A percentile compares a stretch with the other conserved stretches of the same genome.
phyloP scores from a whole-genome alignment of 1,139 yeast genomes.

The Blastobotrys indianensis region DNA sequence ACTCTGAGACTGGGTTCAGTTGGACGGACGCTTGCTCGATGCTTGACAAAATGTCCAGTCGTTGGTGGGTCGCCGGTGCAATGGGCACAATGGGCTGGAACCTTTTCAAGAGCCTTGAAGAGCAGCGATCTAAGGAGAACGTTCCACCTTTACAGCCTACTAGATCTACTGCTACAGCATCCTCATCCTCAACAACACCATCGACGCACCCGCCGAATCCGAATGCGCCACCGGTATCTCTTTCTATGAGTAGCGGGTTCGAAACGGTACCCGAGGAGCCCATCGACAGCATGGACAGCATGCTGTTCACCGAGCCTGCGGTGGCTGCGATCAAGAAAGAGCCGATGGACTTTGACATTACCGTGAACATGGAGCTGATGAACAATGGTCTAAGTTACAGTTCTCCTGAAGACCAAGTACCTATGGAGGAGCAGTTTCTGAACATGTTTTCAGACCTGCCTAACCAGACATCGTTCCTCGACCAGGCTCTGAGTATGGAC shows the following conservation, averaged over 20 bases:
- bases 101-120: conserved; percentile 28
- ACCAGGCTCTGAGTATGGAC: conserved; percentile 30
- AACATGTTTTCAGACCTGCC: conserved; percentile 35
- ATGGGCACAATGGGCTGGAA: conserved; percentile 36
- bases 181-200: too few species aligned
- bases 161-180: too few species aligned
- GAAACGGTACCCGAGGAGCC: background rate
- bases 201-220: too few species aligned
- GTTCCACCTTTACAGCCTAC: too few species aligned
- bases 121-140: conserved; percentile 12
- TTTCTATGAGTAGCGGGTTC: too few species aligned
- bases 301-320: background rate
- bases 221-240: too few species aligned
- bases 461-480: conserved; percentile 34
- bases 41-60: conserved; percentile 28
- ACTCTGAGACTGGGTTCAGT: conserved; percentile 25
- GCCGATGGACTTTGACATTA: too few species aligned
- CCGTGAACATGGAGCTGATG: too few species aligned
- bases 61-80: conserved; percentile 38
- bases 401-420: background rate
- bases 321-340: too few species aligned
- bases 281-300: conserved; percentile 1
- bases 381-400: too few species aligned
- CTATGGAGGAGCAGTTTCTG: conserved; percentile 29
- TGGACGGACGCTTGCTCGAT: conserved; percentile 30